These are phyloP conservation scores for Penicillium cosmopolitanum DNA, from an alignment of 495 filamentous ascomycete genomes.

Conservation along the genomic window DNA sequence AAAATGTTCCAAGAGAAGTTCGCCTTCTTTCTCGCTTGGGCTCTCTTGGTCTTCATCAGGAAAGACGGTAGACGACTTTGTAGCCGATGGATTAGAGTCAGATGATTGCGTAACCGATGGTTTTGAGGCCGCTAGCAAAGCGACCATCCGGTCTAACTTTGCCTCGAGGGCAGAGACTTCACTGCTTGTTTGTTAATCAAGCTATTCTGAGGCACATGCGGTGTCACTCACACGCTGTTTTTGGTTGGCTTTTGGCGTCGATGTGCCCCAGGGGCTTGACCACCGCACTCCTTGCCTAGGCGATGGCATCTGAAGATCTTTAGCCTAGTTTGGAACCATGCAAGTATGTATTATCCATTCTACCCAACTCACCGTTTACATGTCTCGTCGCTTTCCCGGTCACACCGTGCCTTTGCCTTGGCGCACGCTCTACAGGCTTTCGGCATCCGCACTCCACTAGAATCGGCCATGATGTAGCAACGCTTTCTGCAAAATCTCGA, in stretches of 20 bases:
- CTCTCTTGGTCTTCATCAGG: not conserved
- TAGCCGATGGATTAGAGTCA: conserved; percentile 8
- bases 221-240: conserved; percentile 15
- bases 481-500: not conserved
- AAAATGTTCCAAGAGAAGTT: conserved; percentile 20
- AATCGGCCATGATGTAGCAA: conserved; percentile 14
- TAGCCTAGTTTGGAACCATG: not conserved
- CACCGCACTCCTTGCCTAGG: conserved; percentile 29
- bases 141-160: conserved; percentile 32
- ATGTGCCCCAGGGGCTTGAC: conserved; percentile 28
- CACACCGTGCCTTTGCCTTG: conserved; percentile 35
- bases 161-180: conserved; percentile 21
- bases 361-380: conserved; percentile 27
- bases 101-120: conserved; percentile 7
- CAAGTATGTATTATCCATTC: not conserved
- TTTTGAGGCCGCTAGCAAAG: conserved; percentile 25
- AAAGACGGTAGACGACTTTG: not conserved
- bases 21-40: conserved; percentile 11
- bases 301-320: conserved; percentile 23
- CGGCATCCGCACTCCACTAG: conserved; percentile 18
- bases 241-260: conserved; percentile 16
- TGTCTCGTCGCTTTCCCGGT: conserved; percentile 20
- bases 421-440: conserved; percentile 33
- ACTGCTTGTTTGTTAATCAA: not conserved
- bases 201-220: not conserved